A percentile compares a stretch with the other conserved stretches of the same genome.
phyloP scores from a whole-genome alignment of 1,284 basidiomycete species.

The Naganishia sp. region DNA sequence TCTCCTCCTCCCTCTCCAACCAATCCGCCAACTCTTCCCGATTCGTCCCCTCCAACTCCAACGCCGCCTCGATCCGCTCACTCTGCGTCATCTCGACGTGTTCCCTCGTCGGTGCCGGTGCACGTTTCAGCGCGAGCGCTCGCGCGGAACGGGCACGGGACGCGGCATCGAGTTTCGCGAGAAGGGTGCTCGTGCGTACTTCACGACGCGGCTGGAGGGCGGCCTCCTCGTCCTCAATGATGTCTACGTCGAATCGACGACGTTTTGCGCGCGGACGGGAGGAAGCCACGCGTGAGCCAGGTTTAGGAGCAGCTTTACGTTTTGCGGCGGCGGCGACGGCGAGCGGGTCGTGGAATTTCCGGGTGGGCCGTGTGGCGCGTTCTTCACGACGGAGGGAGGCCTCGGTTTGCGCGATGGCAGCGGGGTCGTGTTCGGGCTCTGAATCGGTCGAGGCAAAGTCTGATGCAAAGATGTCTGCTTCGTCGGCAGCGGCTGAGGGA shows the following conservation, averaged over 20 bases:
- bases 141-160: background rate
- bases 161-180: too few species aligned
- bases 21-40: slow-evolving; percentile 20
- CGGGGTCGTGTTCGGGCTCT: background rate
- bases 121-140: background rate
- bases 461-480: slow-evolving; percentile 11
- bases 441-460: slow-evolving; percentile 17
- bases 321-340: background rate
- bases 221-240: too few species aligned
- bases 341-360: slow-evolving; percentile 1
- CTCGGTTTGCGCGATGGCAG: background rate
- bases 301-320: background rate
- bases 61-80: slow-evolving; percentile 29
- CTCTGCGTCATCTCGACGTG: slow-evolving; percentile 20
- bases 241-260: too few species aligned
- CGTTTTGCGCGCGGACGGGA: too few species aligned
- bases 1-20: slow-evolving; percentile 31
- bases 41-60: slow-evolving; percentile 27
- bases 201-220: background rate
- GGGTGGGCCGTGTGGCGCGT: background rate
- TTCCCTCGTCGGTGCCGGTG: background rate
- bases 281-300: too few species aligned
- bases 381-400: background rate
- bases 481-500: background rate
- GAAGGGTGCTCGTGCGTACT: slow-evolving; percentile 20